Conservation (phyloP, 129 eudicot genomes). For the Centaurea solstitialis region DNA sequence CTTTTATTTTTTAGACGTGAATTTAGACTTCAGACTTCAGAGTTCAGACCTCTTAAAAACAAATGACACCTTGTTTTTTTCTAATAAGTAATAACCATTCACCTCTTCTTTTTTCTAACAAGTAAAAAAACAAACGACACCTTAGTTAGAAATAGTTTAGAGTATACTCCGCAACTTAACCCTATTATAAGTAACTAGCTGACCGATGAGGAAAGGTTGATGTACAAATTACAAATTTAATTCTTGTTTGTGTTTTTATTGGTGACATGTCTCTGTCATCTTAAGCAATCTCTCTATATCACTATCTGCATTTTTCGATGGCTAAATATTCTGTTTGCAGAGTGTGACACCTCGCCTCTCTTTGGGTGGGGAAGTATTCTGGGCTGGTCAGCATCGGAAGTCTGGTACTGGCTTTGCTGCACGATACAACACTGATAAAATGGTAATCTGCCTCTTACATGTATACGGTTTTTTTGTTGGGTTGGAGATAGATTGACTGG, state of each 20-base stretch:
- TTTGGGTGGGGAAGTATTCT: conserved; percentile 95
- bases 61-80: no score
- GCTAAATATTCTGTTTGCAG: conserved; percentile 44
- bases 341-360: conserved; percentile 86
- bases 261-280: neutral
- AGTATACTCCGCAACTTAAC: neutral
- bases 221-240: neutral
- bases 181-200: neutral
- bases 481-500: neutral
- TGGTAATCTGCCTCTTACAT: conserved; percentile 49
- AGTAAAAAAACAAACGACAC: no score
- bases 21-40: no score
- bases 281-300: neutral
- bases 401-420: conserved; percentile 89
- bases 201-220: neutral
- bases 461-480: neutral
- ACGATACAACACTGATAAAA: conserved; percentile 82
- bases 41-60: no score
- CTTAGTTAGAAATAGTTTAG: neutral
- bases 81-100: no score
- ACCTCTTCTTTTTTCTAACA: no score
- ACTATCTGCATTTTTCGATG: neutral
- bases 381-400: conserved; percentile 90
- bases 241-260: neutral
- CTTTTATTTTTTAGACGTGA: no score